Evolutionary conservation across 75 land plant species (phyloP).

Genomic region (Selaginella tamariscina): DNA sequence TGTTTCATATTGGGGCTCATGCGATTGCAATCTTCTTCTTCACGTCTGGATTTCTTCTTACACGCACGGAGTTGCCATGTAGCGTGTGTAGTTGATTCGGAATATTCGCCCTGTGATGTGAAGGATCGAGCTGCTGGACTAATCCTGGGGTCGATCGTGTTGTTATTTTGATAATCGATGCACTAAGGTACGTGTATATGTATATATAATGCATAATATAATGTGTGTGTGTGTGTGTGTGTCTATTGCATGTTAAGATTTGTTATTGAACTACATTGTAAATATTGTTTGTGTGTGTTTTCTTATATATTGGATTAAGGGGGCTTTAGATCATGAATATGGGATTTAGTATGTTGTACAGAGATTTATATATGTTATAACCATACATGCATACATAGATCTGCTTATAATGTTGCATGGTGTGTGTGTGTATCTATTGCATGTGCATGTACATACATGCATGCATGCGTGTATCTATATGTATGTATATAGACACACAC

Average conservation of each 20-base stretch:
- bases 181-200: constrained; percentile 43
- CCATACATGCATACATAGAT: too few relatives aligned
- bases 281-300: background rate
- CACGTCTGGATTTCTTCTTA: constrained; percentile 79
- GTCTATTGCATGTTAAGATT: background rate
- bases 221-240: constrained; percentile 5
- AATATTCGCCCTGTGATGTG: constrained; percentile 40
- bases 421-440: too few relatives aligned
- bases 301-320: too few relatives aligned
- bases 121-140: constrained; percentile 51
- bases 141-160: constrained; percentile 52
- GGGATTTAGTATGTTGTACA: too few relatives aligned
- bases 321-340: too few relatives aligned
- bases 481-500: constrained; percentile 4
- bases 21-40: constrained; percentile 70
- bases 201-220: background rate
- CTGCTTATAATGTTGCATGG: too few relatives aligned
- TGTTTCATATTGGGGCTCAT: too few relatives aligned
- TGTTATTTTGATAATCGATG: constrained; percentile 76
- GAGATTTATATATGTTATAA: too few relatives aligned
- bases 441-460: constrained; percentile 3
- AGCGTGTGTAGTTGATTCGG: constrained; percentile 60
- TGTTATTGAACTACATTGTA: background rate
- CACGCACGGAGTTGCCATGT: constrained; percentile 77
- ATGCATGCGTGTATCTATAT: too few relatives aligned